Evolutionary conservation across 2,329 filamentous ascomycete genomes (phyloP).

Genomic region (Cytospora leucostoma): DNA sequence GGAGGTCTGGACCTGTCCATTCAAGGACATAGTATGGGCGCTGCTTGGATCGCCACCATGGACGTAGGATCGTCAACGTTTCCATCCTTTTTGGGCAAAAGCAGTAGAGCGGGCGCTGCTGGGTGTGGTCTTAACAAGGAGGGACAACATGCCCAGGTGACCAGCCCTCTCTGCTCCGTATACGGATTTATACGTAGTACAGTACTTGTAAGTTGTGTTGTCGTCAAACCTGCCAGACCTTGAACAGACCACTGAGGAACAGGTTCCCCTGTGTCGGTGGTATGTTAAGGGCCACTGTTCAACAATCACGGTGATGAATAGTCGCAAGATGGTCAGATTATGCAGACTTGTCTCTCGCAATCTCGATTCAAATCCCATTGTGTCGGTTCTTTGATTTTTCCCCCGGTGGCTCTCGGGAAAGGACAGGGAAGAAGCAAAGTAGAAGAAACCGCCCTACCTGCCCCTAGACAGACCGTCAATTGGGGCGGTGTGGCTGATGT

Average conservation of each 20-base stretch:
- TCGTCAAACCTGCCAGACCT: background rate
- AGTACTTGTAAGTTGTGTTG: background rate
- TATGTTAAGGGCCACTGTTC: background rate
- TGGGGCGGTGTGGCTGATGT: background rate
- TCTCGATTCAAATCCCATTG: background rate
- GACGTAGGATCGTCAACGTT: slow-evolving; percentile 20
- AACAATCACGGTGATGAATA: background rate
- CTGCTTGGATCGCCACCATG: slow-evolving; percentile 10
- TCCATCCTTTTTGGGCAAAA: slow-evolving; percentile 16
- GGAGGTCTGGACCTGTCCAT: slow-evolving; percentile 28
- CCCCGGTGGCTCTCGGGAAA: background rate
- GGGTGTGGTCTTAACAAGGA: slow-evolving; percentile 19
- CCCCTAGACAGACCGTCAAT: background rate
- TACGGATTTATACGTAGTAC: background rate
- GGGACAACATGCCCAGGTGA: slow-evolving; percentile 23
- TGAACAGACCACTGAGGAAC: background rate
- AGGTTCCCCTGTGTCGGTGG: background rate
- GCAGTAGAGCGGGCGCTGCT: slow-evolving; percentile 8
- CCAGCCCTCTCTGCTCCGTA: background rate
- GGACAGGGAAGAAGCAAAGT: background rate
- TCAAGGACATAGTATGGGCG: slow-evolving; percentile 22
- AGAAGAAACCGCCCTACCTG: background rate
- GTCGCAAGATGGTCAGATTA: background rate
- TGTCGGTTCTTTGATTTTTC: background rate
- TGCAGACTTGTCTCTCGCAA: background rate